Conservation (phyloP, 257 asterid species). For the Solanum appendiculatum region DNA sequence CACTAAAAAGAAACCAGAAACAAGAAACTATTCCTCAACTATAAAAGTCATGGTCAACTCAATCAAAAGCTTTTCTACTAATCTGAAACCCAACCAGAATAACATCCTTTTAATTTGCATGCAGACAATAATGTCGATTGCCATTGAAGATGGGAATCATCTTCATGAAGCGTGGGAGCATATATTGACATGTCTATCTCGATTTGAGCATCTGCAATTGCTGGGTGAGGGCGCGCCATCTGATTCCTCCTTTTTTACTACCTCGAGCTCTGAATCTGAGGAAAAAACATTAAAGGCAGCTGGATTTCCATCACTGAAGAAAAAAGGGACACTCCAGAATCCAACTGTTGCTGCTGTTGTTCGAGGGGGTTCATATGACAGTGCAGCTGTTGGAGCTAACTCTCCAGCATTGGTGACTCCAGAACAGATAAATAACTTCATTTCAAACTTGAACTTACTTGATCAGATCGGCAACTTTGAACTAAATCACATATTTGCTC, state of each 20-base stretch:
- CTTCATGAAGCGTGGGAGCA: conserved; percentile 99
- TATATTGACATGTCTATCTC: conserved; percentile 90
- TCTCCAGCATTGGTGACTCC: conserved; percentile 73
- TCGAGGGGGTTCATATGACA: conserved; percentile 97
- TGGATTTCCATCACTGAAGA: conserved; percentile 64
- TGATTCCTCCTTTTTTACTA: conserved; percentile 75
- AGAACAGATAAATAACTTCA: conserved; percentile 84
- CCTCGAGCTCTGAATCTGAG: conserved; percentile 55
- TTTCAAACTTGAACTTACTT: conserved; percentile 83
- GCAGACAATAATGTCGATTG: conserved; percentile 91
- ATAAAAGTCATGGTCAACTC: not conserved
- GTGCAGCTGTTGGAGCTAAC: conserved; percentile 61
- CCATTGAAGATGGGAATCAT: conserved; percentile 90
- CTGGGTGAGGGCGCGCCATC: conserved; percentile 97
- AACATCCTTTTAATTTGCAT: conserved; percentile 8
- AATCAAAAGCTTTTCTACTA: not conserved
- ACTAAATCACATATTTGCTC: conserved; percentile 95
- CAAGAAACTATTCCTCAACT: not conserved
- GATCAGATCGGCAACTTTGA: conserved; percentile 97
- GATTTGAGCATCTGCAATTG: conserved; percentile 96
- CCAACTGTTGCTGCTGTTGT: conserved; percentile 96
- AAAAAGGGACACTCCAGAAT: conserved; percentile 83
- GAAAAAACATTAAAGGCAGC: conserved; percentile 38
- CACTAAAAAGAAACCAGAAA: not conserved
- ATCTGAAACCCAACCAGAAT: not conserved